Evolutionary conservation across 2,329 filamentous ascomycete genomes (phyloP).

Genomic region (Pyrenophora teres): DNA sequence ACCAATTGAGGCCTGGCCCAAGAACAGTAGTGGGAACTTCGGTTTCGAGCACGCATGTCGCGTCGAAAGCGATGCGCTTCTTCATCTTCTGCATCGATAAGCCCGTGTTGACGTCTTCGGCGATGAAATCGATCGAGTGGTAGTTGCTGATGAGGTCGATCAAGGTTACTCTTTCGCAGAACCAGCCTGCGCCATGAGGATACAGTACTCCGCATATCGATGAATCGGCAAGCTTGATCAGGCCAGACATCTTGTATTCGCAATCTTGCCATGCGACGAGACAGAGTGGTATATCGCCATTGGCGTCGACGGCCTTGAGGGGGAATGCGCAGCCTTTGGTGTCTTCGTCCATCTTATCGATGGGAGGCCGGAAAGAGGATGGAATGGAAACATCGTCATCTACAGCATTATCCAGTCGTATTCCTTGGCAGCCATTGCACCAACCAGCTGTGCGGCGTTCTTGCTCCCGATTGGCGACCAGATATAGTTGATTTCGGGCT

Average conservation of each 20-base stretch:
- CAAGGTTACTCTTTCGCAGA: conserved; percentile 20
- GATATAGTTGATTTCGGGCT: conserved; percentile 22
- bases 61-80: conserved; percentile 23
- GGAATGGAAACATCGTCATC: conserved; percentile 27
- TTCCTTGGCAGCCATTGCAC: conserved; percentile 18
- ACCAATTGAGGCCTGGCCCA: conserved; percentile 24
- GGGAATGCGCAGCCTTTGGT: conserved; percentile 23
- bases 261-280: conserved; percentile 26
- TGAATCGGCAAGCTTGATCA: conserved; percentile 19
- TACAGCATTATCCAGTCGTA: conserved; percentile 21
- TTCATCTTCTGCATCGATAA: conserved; percentile 21
- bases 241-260: conserved; percentile 19
- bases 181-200: conserved; percentile 27
- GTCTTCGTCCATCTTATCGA: conserved; percentile 17
- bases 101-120: conserved; percentile 23
- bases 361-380: conserved; percentile 15
- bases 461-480: conserved; percentile 26
- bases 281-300: conserved; percentile 14
- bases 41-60: conserved; percentile 19
- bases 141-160: conserved; percentile 23
- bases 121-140: conserved; percentile 27
- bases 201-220: conserved; percentile 22
- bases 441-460: conserved; percentile 25
- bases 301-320: conserved; percentile 22
- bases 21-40: conserved; percentile 25